Evolutionary conservation across 2,329 filamentous ascomycete genomes (phyloP), one percentile per base, ranked within the genome.

Genomic region (Trichoderma koningii): DNA sequence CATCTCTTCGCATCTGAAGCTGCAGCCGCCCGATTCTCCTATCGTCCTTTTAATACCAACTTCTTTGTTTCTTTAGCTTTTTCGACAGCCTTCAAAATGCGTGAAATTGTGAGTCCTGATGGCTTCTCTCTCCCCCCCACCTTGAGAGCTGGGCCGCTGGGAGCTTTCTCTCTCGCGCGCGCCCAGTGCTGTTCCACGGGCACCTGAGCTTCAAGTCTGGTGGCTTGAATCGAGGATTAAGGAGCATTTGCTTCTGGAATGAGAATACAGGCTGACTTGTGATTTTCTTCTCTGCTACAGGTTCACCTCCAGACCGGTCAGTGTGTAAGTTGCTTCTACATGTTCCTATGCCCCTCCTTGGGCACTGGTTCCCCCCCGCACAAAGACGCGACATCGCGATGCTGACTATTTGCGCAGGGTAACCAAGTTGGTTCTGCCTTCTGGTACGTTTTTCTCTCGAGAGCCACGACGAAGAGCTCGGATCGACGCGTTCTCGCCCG

Each of bases 381-480:
- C 42, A 42, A 52, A 51, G 48, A 65, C 41, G 55, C 48, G 62
- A 57, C 38, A 65, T 69, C 67, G 66, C 68, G 66, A 67, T 71
- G 76, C 80, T 73, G 82, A 76, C 65, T 68, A 61, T 68, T 71
- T 74, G 67, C 64, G 74, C 76, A 97, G 93, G 94, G 95, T 88
- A 98, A 98, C 90, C 95, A 98, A 91, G 97, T 98, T 76, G 95
- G 95, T 93, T 94, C 95, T 86, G 95, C 95, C 83, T 99, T 99
- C 88, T 99, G 66, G 66, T 67, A 65, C 44, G 65, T 66, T 60
- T 9, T 26, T 30, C 44, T 47, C 23, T 47, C 28, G 47, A 47
- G 19, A 66, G 19, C 30, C n/a, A 41, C 30, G 50, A n/a, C 19
- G 51, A 28, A 52, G 30, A 41, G 14, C 38, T 52, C 26, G 23